phyloP scores from a whole-genome alignment of 2,329 filamentous ascomycete genomes.

The Talaromyces sp. region DNA sequence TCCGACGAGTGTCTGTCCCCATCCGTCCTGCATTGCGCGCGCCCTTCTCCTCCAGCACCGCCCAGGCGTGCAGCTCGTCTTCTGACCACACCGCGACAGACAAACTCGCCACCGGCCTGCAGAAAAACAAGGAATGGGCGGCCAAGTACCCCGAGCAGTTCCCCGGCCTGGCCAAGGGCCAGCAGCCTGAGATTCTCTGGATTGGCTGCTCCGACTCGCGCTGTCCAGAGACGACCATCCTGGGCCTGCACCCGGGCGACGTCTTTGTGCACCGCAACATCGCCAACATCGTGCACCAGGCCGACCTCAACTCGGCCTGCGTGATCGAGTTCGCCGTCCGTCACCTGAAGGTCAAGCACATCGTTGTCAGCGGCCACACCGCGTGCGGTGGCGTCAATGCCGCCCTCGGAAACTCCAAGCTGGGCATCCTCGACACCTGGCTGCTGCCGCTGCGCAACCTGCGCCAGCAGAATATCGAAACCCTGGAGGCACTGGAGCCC shows the following conservation, averaged over 20 bases:
- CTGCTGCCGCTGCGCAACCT: constrained; percentile 51
- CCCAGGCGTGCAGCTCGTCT: background rate
- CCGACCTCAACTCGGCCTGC: constrained; percentile 67
- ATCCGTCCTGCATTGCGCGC: background rate
- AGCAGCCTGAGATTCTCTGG: constrained; percentile 63
- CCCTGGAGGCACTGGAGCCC: constrained; percentile 42
- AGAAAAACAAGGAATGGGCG: constrained; percentile 66
- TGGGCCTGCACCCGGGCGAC: constrained; percentile 72
- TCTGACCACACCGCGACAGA: constrained; percentile 36
- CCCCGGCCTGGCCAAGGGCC: constrained; percentile 59
- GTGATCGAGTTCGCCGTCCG: constrained; percentile 76
- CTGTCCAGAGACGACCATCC: constrained; percentile 74
- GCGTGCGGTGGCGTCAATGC: constrained; percentile 55
- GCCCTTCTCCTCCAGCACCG: background rate
- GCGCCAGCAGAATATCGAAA: constrained; percentile 46
- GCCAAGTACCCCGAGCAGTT: constrained; percentile 67
- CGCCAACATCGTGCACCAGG: constrained; percentile 70
- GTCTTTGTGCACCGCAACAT: constrained; percentile 90
- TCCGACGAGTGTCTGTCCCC: background rate
- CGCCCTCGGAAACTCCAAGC: constrained; percentile 49
- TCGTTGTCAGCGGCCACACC: constrained; percentile 58
- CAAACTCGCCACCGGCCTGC: constrained; percentile 57
- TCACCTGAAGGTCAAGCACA: constrained; percentile 61
- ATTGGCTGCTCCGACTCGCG: constrained; percentile 83
- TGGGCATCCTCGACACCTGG: constrained; percentile 59